Base-by-base conservation (phyloP, 2,329 filamentous ascomycete species). In the Lecanicillium sp. region DNA sequence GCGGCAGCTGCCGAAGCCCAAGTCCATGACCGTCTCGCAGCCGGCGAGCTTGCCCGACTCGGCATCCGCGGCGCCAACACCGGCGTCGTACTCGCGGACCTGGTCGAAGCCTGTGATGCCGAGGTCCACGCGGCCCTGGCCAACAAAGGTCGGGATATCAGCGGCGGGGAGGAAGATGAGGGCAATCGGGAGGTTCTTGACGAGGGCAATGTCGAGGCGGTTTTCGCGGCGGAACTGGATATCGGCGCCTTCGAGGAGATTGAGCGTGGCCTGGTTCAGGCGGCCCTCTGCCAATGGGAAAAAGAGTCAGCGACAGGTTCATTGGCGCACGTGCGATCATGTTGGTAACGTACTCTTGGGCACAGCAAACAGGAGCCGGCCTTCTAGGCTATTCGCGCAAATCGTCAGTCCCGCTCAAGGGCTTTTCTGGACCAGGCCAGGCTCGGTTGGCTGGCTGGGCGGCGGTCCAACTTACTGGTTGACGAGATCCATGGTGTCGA, bases 111-210 rank as follows among this genome's bases (percentile, higher is more conserved):
- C 92, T 0, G 92, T 97, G 58, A 98, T 98, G 46, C 92, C 92
- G 13, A 98, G 72, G 57, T 95, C 89, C 34, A 95, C 87, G 46
- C 83, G 82, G 42, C 92, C 92, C 65, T 97, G 89, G 41, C 90
- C 90, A 34, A 98, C 89, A 57, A 97, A 97, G 29, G 88, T 95
- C 5, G 92, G 92, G 57, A 98, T 98, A 60, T 98, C 92, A 49
- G 88, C 89, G 28, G 90, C 92, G 20, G 92, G 92, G 18, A 98
- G 84, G 71, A 98, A 98, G 57, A 98, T 81, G 44, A 98, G 84
- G 13, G 92, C 92, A 53, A 98, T 87, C 27, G 86, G 87, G 19
- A 92, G 79, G 66, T 98, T 98, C 72, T 96, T 94, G 58, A 97
- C 92, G 18, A 98, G 81, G 13, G 92, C 92, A 57, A 98, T 96